A percentile compares a stretch with the other conserved stretches of the same genome.
Conservation (phyloP, 495 filamentous ascomycete species). For the Bacidia gigantensis region DNA sequence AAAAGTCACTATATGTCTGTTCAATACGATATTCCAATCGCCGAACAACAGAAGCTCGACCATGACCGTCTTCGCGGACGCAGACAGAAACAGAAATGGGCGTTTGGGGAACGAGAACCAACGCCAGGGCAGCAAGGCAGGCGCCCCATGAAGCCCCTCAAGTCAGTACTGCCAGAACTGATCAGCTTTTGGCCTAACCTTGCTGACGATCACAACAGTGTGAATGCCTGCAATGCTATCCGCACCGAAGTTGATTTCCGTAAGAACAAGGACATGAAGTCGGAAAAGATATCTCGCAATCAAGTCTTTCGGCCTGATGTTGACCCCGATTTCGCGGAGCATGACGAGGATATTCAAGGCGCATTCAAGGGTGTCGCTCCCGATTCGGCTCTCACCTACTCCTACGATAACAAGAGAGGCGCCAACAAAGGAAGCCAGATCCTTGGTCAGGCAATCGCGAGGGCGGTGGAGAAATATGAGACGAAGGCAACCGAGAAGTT, state of each 20-base stretch:
- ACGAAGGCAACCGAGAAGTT: constrained; percentile 41
- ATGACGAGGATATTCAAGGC: constrained; percentile 29
- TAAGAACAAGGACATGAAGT: constrained; percentile 21
- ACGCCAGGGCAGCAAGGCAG: constrained; percentile 13
- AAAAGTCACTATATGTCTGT: constrained; percentile 5
- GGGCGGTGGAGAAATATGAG: constrained; percentile 44
- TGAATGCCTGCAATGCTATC: constrained; percentile 6
- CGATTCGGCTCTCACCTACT: constrained; percentile 31
- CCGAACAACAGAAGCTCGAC: constrained; percentile 29
- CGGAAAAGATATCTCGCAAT: constrained; percentile 24
- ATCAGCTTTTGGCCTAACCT: background rate
- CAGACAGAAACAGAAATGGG: constrained; percentile 43
- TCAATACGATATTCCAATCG: background rate
- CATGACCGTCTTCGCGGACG: constrained; percentile 38
- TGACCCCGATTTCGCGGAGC: constrained; percentile 23
- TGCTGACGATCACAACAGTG: background rate
- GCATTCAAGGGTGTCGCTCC: constrained; percentile 28
- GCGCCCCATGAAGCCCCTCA: constrained; percentile 22
- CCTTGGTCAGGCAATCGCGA: constrained; percentile 36
- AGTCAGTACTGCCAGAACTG: background rate
- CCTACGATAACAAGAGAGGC: constrained; percentile 33
- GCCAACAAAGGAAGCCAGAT: constrained; percentile 39
- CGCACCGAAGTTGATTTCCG: constrained; percentile 22
- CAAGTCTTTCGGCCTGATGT: constrained; percentile 20
- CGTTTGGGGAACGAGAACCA: constrained; percentile 24